Percentiles rank a stretch among this genome's conserved stretches.
These are phyloP conservation scores for Trichoderma asperelloides DNA, from an alignment of 495 filamentous ascomycete genomes.

Conservation along the genomic window DNA sequence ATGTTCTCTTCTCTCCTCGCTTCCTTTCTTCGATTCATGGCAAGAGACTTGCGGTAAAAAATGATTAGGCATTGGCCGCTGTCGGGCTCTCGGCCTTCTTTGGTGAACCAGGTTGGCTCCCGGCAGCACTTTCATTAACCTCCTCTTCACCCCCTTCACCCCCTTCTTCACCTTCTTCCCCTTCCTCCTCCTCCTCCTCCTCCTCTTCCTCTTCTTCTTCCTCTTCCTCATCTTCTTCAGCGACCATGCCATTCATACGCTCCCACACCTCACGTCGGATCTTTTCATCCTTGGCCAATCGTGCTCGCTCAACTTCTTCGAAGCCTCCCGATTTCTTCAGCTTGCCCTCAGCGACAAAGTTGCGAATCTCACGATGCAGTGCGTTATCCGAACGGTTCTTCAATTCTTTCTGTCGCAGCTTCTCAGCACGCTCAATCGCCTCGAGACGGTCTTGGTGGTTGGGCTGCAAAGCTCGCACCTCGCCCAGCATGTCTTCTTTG, in stretches of 20 bases:
- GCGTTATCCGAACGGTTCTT: constrained; percentile 67
- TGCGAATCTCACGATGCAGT: constrained; percentile 79
- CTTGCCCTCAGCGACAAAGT: constrained; percentile 84
- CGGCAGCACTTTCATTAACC: background rate
- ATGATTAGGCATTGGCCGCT: background rate
- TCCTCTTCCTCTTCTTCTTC: constrained; percentile 9
- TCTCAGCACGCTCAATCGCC: constrained; percentile 92
- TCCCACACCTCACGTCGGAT: constrained; percentile 82
- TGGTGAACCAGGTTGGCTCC: background rate
- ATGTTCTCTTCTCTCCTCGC: background rate
- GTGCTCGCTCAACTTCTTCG: constrained; percentile 82
- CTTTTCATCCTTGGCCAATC: constrained; percentile 79
- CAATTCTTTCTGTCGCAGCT: constrained; percentile 76
- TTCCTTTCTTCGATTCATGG: background rate
- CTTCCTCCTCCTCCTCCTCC: background rate
- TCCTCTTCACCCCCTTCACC: background rate
- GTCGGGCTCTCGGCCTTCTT: background rate
- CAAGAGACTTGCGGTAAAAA: background rate
- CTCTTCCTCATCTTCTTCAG: constrained; percentile 14
- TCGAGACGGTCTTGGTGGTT: constrained; percentile 90
- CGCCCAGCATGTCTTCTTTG: constrained; percentile 84
- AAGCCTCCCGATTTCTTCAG: constrained; percentile 93
- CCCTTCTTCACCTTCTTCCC: background rate
- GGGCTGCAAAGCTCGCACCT: constrained; percentile 88
- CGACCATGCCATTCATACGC: constrained; percentile 44